A percentile compares a stretch with the other conserved stretches of the same genome.
Evolutionary conservation across 139 green algal genomes (phyloP).

Genomic region (Picochlorum sp.): DNA sequence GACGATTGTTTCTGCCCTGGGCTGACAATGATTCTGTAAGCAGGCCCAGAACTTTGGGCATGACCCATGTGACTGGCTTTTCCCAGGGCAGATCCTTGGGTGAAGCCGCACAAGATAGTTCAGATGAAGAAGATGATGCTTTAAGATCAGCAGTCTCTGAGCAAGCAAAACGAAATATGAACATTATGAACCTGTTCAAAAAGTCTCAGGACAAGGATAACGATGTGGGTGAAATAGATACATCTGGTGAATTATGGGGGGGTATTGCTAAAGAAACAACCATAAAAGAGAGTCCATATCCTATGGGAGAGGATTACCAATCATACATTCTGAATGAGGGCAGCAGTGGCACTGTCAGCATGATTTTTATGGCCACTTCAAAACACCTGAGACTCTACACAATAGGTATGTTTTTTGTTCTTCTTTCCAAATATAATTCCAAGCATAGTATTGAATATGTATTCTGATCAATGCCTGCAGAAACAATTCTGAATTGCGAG

Average conservation of each 20-base stretch:
- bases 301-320: neutral
- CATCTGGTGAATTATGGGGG: neutral
- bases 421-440: too few relatives aligned
- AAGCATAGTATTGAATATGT: neutral
- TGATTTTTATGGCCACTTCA: neutral
- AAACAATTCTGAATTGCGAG: slow-evolving; percentile 19
- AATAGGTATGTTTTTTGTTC: neutral
- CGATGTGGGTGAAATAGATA: neutral
- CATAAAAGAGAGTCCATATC: neutral
- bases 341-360: neutral
- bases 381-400: neutral
- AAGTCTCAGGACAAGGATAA: neutral
- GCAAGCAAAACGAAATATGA: too few relatives aligned
- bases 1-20: slow-evolving; percentile 21
- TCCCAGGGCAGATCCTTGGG: neutral
- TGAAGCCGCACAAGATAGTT: neutral
- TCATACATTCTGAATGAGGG: neutral
- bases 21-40: slow-evolving; percentile 25
- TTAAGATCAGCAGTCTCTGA: too few relatives aligned
- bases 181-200: too few relatives aligned
- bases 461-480: neutral
- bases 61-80: neutral
- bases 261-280: neutral
- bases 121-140: neutral
- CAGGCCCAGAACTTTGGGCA: neutral